Percentiles rank a stretch among this genome's conserved stretches.
Evolutionary conservation across 495 filamentous ascomycete species (phyloP).

Genomic region (Neurospora hispaniola): DNA sequence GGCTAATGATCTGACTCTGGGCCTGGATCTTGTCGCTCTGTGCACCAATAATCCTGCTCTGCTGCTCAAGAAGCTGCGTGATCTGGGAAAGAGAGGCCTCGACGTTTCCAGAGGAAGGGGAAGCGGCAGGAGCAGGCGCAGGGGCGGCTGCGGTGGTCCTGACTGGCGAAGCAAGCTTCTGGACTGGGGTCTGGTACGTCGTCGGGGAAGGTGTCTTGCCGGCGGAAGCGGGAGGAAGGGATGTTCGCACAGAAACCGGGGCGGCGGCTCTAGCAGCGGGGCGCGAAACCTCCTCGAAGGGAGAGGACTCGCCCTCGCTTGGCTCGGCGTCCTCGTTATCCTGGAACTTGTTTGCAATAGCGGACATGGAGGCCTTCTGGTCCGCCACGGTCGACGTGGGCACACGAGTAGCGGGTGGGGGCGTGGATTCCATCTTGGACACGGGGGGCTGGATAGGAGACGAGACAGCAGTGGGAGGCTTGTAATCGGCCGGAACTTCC

Average conservation of each 20-base stretch:
- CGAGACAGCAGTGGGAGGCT: conserved; percentile 39
- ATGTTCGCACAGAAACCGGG: conserved; percentile 7
- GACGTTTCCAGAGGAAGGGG: conserved; percentile 15
- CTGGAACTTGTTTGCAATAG: conserved; percentile 73
- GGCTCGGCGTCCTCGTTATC: conserved; percentile 57
- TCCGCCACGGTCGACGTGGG: conserved; percentile 62
- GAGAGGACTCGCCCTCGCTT: conserved; percentile 37
- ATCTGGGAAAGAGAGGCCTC: conserved; percentile 48
- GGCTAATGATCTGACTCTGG: conserved; percentile 48
- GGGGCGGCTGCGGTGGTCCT: conserved; percentile 7
- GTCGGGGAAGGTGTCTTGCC: conserved; percentile 20
- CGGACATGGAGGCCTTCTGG: conserved; percentile 74
- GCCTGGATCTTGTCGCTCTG: conserved; percentile 49
- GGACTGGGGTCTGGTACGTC: conserved; percentile 9
- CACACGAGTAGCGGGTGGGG: conserved; percentile 31
- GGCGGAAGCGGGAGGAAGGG: neutral
- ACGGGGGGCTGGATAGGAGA: conserved; percentile 36
- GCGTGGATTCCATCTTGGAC: conserved; percentile 45
- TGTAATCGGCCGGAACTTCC: conserved; percentile 61
- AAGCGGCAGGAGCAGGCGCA: conserved; percentile 4
- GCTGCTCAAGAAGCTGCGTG: conserved; percentile 51
- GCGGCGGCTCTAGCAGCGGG: conserved; percentile 28
- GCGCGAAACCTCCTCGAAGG: conserved; percentile 76
- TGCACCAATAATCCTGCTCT: conserved; percentile 47
- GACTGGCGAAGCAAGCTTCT: conserved; percentile 7